phyloP scores from a whole-genome alignment of 768 basidiomycete species.

The Pleurotus giganteus region DNA sequence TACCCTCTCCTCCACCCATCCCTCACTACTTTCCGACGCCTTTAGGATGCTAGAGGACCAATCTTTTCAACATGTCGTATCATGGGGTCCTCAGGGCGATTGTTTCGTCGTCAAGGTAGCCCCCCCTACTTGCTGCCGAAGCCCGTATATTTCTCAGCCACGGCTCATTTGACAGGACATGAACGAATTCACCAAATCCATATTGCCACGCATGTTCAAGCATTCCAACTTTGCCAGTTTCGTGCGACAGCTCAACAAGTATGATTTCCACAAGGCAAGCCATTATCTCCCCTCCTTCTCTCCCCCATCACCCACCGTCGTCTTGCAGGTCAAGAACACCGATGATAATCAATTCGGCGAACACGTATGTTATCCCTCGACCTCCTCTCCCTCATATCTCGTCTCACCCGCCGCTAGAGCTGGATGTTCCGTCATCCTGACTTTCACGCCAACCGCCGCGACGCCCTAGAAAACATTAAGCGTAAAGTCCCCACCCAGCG shows the following conservation, averaged over 20 bases:
- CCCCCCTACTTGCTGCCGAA: neutral
- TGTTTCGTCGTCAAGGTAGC: constrained; percentile 85
- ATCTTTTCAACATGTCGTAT: constrained; percentile 67
- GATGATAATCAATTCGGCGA: constrained; percentile 74
- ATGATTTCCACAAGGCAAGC: constrained; percentile 89
- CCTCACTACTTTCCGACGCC: neutral
- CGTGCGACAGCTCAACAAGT: constrained; percentile 92
- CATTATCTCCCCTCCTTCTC: constrained; percentile 11
- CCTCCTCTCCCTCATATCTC: neutral
- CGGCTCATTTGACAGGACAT: constrained; percentile 51
- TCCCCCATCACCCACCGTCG: constrained; percentile 8
- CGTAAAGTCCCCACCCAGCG: constrained; percentile 57
- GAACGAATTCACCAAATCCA: constrained; percentile 92
- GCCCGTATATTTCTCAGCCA: constrained; percentile 1
- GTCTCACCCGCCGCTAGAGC: constrained; percentile 28
- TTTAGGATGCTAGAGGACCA: constrained; percentile 86
- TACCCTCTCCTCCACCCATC: neutral
- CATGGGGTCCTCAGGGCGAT: constrained; percentile 82
- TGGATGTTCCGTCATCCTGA: constrained; percentile 64
- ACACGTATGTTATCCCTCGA: constrained; percentile 38
- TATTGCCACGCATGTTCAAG: constrained; percentile 91
- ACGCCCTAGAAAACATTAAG: constrained; percentile 58
- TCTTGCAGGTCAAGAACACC: constrained; percentile 69
- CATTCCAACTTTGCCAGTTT: constrained; percentile 94
- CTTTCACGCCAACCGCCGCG: constrained; percentile 53